phyloP scores from a whole-genome alignment of 495 filamentous ascomycete species.

The Hyaloscypha hepaticicola region DNA sequence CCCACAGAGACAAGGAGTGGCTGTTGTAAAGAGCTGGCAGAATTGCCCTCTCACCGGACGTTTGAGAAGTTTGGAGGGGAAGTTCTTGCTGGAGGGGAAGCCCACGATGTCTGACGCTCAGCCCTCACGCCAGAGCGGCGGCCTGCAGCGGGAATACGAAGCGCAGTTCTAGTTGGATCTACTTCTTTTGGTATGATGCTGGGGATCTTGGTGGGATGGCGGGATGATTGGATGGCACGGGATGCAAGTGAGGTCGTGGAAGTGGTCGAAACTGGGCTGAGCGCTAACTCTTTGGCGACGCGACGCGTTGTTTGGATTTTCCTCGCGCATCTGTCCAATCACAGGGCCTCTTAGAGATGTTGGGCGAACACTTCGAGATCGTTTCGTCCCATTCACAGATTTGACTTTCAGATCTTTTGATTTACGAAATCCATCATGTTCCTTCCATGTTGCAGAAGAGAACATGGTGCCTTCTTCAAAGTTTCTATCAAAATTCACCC shows the following conservation, averaged over 20 bases:
- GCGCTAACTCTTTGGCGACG: slow-evolving; percentile 4
- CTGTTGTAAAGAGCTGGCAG: neutral
- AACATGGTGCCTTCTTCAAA: neutral
- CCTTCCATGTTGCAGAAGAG: neutral
- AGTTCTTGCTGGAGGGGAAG: neutral
- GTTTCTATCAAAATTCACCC: neutral
- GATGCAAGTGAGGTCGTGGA: neutral
- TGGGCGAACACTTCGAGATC: no score
- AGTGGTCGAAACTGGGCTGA: slow-evolving; percentile 9
- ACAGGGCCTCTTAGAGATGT: no score
- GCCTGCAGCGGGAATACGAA: neutral
- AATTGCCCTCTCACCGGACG: neutral
- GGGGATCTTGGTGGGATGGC: no score
- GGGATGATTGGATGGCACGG: neutral
- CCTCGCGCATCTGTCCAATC: no score
- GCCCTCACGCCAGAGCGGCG: neutral
- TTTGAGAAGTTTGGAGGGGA: neutral
- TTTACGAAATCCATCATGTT: neutral
- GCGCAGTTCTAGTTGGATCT: no score
- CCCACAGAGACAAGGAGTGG: neutral
- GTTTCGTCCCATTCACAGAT: neutral
- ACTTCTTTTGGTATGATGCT: no score
- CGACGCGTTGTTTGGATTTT: slow-evolving; percentile 1
- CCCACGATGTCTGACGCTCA: neutral
- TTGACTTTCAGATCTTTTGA: neutral